A percentile compares a stretch with the other conserved stretches of the same genome.
These are phyloP conservation scores for Fusarium sulawesiense DNA, from an alignment of 2,329 filamentous ascomycete species.

Conservation along the genomic window DNA sequence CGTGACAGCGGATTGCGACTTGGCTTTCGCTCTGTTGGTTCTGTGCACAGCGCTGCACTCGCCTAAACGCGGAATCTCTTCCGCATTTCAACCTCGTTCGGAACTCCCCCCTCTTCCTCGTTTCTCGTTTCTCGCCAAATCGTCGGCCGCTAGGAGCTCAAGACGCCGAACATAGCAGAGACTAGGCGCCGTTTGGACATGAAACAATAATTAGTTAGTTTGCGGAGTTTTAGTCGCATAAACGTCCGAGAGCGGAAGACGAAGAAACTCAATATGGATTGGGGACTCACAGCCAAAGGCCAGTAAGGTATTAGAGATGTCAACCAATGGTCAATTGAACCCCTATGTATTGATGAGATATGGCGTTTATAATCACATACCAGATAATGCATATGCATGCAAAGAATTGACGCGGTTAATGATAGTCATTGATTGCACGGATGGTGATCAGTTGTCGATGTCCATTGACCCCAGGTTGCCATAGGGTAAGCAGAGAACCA, in stretches of 20 bases:
- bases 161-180: constrained; percentile 2
- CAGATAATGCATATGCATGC: neutral
- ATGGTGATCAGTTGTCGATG: neutral
- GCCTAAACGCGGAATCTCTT: constrained; percentile 45
- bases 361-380: neutral
- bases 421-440: neutral
- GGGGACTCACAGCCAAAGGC: neutral
- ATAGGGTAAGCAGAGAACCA: constrained; percentile 3
- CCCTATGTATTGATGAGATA: neutral
- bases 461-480: neutral
- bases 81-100: constrained; percentile 22
- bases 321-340: neutral
- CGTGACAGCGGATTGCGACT: constrained; percentile 38
- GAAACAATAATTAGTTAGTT: constrained; percentile 22
- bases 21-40: constrained; percentile 16
- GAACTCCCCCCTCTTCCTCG: neutral
- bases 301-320: neutral
- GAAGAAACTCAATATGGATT: neutral
- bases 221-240: constrained; percentile 13
- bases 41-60: constrained; percentile 30
- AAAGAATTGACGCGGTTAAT: too few species aligned
- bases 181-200: constrained; percentile 25
- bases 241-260: constrained; percentile 5
- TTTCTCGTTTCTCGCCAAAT: constrained; percentile 7
- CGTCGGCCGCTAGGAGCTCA: neutral